phyloP scores from a whole-genome alignment of 495 filamentous ascomycete genomes.

The Podospora fimiseda region DNA sequence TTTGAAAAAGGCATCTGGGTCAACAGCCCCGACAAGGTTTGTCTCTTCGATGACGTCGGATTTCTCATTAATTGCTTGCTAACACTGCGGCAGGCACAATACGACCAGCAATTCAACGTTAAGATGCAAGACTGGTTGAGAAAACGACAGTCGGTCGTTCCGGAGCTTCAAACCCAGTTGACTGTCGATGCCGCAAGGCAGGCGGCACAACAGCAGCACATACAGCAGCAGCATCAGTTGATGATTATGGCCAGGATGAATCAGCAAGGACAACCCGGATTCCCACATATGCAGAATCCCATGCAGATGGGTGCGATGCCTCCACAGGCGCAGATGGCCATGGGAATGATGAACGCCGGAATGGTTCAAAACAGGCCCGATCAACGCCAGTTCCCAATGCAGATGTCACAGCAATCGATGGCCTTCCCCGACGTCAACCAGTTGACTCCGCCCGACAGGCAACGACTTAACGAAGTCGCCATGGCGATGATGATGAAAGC shows the following conservation, averaged over 20 bases:
- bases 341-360: conserved; percentile 26
- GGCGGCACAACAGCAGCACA: conserved; percentile 28
- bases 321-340: conserved; percentile 31
- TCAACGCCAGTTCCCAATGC: conserved; percentile 36
- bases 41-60: conserved; percentile 5
- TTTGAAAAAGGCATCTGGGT: conserved; percentile 42
- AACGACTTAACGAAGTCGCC: conserved; percentile 25
- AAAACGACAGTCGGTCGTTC: conserved; percentile 37
- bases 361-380: conserved; percentile 26
- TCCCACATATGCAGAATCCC: conserved; percentile 44
- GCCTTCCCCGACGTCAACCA: conserved; percentile 1
- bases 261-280: conserved; percentile 35
- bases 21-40: conserved; percentile 38
- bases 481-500: conserved; percentile 17
- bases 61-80: conserved; percentile 14
- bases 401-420: conserved; percentile 24
- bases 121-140: conserved; percentile 32
- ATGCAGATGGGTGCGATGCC: conserved; percentile 43
- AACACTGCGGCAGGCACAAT: conserved; percentile 23
- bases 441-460: conserved; percentile 25
- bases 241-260: conserved; percentile 35
- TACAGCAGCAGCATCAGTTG: conserved; percentile 30
- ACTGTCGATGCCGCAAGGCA: conserved; percentile 38
- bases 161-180: conserved; percentile 35
- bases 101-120: conserved; percentile 28